Conservation (phyloP, 345 rosid species). For the Lepidium aucheri region DNA sequence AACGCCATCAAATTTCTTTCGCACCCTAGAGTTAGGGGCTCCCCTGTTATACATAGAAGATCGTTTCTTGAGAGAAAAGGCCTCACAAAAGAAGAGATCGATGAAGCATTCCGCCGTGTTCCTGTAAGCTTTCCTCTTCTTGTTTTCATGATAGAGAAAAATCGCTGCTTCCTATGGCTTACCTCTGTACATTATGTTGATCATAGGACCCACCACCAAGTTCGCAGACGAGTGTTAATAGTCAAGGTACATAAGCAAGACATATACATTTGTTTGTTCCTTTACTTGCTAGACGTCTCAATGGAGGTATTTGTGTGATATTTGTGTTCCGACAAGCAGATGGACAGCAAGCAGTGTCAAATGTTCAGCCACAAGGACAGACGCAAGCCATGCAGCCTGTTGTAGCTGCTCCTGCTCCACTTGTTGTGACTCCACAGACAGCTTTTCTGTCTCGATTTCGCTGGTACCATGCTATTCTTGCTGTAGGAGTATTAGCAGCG, state of each 20-base stretch:
- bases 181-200: slow-evolving; percentile 7
- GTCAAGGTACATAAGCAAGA: slow-evolving; percentile 43
- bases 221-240: slow-evolving; percentile 41
- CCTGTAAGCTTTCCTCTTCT: slow-evolving; percentile 48
- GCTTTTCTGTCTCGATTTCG: slow-evolving; percentile 39
- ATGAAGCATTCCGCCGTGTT: slow-evolving; percentile 90
- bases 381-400: slow-evolving; percentile 48
- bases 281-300: background rate
- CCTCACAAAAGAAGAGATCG: slow-evolving; percentile 90
- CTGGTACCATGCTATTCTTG: slow-evolving; percentile 80
- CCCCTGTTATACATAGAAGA: slow-evolving; percentile 82
- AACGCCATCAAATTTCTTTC: slow-evolving; percentile 96
- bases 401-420: slow-evolving; percentile 42
- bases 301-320: slow-evolving; percentile 6
- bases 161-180: background rate
- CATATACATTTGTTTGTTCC: background rate
- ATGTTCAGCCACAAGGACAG: slow-evolving; percentile 43
- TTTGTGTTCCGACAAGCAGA: slow-evolving; percentile 31
- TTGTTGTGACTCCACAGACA: slow-evolving; percentile 31
- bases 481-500: slow-evolving; percentile 70
- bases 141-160: background rate
- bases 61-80: slow-evolving; percentile 97
- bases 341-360: slow-evolving; percentile 48
- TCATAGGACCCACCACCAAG: slow-evolving; percentile 80
- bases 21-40: slow-evolving; percentile 86